Conservation (phyloP, 805 yeast genomes). For the Candida dajiaensis region DNA sequence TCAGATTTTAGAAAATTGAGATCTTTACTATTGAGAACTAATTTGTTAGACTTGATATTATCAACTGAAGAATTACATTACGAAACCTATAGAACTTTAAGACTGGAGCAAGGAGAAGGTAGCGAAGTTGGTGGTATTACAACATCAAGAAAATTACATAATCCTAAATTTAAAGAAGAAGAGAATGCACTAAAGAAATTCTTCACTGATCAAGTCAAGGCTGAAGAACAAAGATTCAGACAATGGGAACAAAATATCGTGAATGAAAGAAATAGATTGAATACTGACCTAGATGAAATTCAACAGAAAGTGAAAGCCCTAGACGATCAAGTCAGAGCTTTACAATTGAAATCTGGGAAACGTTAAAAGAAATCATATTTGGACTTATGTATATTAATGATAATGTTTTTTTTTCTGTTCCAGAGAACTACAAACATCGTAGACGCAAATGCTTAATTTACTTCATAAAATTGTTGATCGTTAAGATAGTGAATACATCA, state of each 20-base stretch:
- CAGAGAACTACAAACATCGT: neutral
- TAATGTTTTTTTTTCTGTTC: neutral
- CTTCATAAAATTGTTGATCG: neutral
- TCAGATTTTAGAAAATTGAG: constrained; percentile 83
- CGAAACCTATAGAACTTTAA: constrained; percentile 69
- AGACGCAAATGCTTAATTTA: no score
- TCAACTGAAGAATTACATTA: constrained; percentile 80
- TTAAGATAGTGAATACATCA: neutral
- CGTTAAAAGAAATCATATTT: constrained; percentile 24
- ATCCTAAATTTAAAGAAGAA: constrained; percentile 94
- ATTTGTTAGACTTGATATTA: constrained; percentile 74
- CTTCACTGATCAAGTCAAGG: constrained; percentile 94
- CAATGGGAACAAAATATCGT: constrained; percentile 98
- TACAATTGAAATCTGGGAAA: constrained; percentile 42
- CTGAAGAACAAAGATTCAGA: constrained; percentile 94
- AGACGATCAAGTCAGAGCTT: constrained; percentile 68
- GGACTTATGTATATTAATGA: neutral
- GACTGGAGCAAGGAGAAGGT: constrained; percentile 47
- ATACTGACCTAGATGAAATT: constrained; percentile 87
- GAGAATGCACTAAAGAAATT: constrained; percentile 90
- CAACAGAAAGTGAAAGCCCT: constrained; percentile 68
- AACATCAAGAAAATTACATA: constrained; percentile 50
- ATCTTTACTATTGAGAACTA: constrained; percentile 71
- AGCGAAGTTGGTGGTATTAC: constrained; percentile 31
- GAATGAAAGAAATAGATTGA: constrained; percentile 88